phyloP scores from a whole-genome alignment of 2,329 filamentous ascomycete genomes.

The Trichoderma sp. region DNA sequence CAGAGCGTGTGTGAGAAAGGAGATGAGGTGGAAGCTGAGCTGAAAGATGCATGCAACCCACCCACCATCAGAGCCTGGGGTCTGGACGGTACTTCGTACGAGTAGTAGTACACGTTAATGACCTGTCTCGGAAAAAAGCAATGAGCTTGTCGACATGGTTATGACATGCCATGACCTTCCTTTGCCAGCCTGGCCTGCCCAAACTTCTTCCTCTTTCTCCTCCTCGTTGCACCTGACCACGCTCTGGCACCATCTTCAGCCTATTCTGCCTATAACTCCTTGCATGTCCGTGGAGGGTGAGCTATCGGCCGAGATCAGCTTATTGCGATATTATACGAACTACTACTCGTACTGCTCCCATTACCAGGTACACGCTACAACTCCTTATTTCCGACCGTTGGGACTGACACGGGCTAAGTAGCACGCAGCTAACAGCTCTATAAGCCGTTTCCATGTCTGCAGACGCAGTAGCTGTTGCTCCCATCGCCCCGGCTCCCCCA shows the following conservation, averaged over 20 bases:
- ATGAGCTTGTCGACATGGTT: background rate
- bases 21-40: conserved; percentile 3
- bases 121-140: conserved; percentile 1
- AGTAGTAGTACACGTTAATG: background rate
- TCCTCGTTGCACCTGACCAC: background rate
- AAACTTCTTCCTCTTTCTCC: conserved; percentile 5
- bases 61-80: background rate
- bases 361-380: background rate
- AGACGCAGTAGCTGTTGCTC: background rate
- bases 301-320: background rate
- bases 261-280: background rate
- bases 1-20: background rate
- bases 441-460: background rate
- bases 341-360: background rate
- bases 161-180: background rate
- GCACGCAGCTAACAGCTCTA: background rate
- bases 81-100: background rate
- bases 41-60: conserved; percentile 1
- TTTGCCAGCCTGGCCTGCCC: background rate
- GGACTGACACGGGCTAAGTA: background rate
- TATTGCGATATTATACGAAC: background rate
- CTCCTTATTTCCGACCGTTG: background rate
- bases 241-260: background rate
- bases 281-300: background rate
- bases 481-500: background rate